Conservation (phyloP, 768 basidiomycete genomes). For the Filobasidium floriforme region DNA sequence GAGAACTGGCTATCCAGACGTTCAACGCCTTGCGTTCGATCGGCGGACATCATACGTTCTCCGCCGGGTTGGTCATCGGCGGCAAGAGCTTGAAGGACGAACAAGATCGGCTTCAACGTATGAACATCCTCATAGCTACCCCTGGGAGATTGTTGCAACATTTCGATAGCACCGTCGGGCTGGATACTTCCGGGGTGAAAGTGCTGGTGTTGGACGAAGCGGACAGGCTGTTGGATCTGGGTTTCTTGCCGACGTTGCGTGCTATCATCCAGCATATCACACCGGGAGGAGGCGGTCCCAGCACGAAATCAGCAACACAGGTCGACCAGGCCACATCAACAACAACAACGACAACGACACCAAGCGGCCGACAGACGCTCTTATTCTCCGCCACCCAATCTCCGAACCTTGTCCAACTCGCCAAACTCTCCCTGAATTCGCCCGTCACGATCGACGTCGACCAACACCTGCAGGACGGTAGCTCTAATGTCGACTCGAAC, state of each 20-base stretch:
- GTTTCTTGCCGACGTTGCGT: constrained; percentile 77
- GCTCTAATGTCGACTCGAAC: background rate
- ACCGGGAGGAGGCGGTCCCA: no score
- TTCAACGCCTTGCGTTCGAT: constrained; percentile 92
- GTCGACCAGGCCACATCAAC: constrained; percentile 14
- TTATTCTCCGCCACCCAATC: constrained; percentile 97
- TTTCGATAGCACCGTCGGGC: constrained; percentile 95
- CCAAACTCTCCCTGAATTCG: constrained; percentile 76
- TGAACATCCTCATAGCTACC: constrained; percentile 99
- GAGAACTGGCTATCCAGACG: constrained; percentile 94
- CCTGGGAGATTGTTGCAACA: constrained; percentile 92
- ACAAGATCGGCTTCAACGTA: constrained; percentile 71
- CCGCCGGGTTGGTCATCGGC: constrained; percentile 89
- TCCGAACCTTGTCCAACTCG: constrained; percentile 57
- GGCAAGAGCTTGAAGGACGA: constrained; percentile 94
- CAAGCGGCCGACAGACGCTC: constrained; percentile 66
- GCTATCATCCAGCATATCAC: constrained; percentile 90
- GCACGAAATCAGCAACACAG: no score
- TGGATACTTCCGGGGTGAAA: constrained; percentile 85
- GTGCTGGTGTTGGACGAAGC: constrained; percentile 92
- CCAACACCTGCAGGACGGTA: constrained; percentile 15
- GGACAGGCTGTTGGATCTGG: constrained; percentile 93
- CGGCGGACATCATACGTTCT: constrained; percentile 82
- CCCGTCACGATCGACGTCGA: constrained; percentile 65
- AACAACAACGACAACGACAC: background rate